Base-by-base conservation (phyloP, 768 basidiomycete genomes). In the Leccinum subgranulosum region DNA sequence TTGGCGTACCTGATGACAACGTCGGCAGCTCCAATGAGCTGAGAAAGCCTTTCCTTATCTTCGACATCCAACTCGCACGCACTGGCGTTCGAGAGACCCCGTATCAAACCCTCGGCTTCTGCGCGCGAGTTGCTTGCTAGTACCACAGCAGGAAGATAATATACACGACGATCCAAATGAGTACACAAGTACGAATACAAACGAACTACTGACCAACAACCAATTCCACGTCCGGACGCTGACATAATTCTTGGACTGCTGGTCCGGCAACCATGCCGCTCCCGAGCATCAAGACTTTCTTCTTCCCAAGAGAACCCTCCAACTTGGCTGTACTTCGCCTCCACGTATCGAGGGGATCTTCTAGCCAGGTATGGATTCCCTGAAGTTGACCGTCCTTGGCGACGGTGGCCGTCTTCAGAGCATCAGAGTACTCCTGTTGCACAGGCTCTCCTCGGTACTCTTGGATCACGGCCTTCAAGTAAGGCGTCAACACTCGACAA, bases 231-330 rank as follows among this genome's bases (percentile, higher is more conserved):
- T 92, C 88, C 0, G 67, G 62, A 55, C 85, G 75, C 60, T 77
- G 77, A 43, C n/a, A 81, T 50, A 97, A 79, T 65, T 88, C 82
- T 52, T 90, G 83, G 3, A 93, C 86, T 0, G 91, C 90, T 15
- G 95, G 95, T 3, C 87, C 88, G 5, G 94, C 92, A 19, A 98
- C 95, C 86, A 97, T 93, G n/a, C 95, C 95, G 54, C 90, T 93
- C 8, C 95, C 95, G 2, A 98, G 79, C 66, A 97, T n/a, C n/a
- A n/a, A n/a, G n/a, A n/a, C n/a, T n/a, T n/a, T n/a, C n/a, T n/a
- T n/a, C n/a, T n/a, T n/a, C n/a, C n/a, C n/a, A n/a, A n/a, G n/a
- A n/a, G n/a, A n/a, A n/a, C n/a, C n/a, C n/a, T n/a, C n/a, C n/a
- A n/a, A n/a, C n/a, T n/a, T n/a, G n/a, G n/a, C n/a, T n/a, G n/a